Conservation (phyloP, 108 stramenopile species). For the Conticribra weissflogii region DNA sequence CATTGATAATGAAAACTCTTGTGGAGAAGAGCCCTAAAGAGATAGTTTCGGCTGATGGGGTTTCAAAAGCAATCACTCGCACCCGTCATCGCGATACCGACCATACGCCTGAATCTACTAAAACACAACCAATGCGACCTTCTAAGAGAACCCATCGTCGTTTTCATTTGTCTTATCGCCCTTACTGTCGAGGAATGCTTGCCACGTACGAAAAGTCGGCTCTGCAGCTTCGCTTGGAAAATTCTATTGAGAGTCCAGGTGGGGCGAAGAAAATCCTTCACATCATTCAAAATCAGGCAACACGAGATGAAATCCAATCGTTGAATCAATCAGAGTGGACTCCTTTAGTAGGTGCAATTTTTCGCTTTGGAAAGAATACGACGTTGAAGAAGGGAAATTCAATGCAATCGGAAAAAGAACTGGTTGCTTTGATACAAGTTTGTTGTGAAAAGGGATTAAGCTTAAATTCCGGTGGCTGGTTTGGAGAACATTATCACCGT, state of each 20-base stretch:
- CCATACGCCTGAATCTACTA: no score
- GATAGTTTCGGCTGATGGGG: no score
- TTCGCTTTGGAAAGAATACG: conserved; percentile 29
- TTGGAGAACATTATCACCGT: conserved; percentile 28
- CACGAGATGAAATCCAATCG: conserved; percentile 17
- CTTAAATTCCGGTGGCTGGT: conserved; percentile 24
- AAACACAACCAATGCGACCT: no score
- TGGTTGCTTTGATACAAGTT: conserved; percentile 13
- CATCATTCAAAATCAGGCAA: conserved; percentile 18
- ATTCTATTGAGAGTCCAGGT: conserved; percentile 33
- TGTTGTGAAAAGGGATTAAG: conserved; percentile 25
- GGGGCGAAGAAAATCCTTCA: conserved; percentile 25
- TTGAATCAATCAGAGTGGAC: conserved; percentile 24
- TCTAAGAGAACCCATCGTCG: no score
- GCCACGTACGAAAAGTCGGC: background rate
- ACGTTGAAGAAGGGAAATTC: conserved; percentile 30
- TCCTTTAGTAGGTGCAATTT: conserved; percentile 38
- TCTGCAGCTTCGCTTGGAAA: conserved; percentile 26
- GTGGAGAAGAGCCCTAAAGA: no score
- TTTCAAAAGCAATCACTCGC: no score
- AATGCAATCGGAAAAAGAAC: conserved; percentile 17
- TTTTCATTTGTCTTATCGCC: no score
- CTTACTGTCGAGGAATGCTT: no score
- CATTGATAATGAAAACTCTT: no score
- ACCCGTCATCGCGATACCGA: no score